Evolutionary conservation across 148 eudicot genomes (phyloP), one percentile per base, ranked within the genome.

Genomic region (Fagopyrum homotropicum): DNA sequence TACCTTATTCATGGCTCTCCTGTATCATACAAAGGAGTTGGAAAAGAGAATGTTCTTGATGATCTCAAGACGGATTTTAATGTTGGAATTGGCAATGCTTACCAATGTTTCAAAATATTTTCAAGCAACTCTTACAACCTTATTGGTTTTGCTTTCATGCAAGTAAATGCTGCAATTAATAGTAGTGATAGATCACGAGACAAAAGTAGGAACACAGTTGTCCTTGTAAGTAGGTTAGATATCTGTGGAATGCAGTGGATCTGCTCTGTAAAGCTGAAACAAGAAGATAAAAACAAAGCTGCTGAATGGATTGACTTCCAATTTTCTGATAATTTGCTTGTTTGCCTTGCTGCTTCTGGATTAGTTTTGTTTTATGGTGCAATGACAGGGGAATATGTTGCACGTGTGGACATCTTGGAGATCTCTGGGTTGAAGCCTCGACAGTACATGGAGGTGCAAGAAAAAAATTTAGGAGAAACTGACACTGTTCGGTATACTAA

Each of bases 261-360:
- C 76, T 90, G 81, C 84, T 80, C 87, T 17, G 89, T 86, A 70
- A 90, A 82, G 83, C 88, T 89, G 80, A 83, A 85, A 19, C 79
- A 75, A 83, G 80, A 70, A 56, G 84, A 77, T 72, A 52, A 45
- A 77, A 86, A 83, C 56, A 76, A 55, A 35, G 80, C 46, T 68
- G 69, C 56, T 81, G 89, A 90, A 72, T 95, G 98, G 98, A 85
- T 82, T 66, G 98, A 95, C 83, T 95, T 92, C 75, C 87, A 84
- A 55, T 86, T 95, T 79, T 89, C 89, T 80, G 88, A 85, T 74
- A 80, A 79, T 69, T 86, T 83, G 83, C 91, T 95, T 74, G 75
- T 95, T 81, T 90, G 91, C 80, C 98, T 95, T 51, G 84, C 84
- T 83, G 77, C 82, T 63, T 82, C 73, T 81, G 98, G 98, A 7